A percentile compares a stretch with the other conserved stretches of the same genome.
Conservation (phyloP, 495 filamentous ascomycete genomes). For the Astrocystis sublimbata region DNA sequence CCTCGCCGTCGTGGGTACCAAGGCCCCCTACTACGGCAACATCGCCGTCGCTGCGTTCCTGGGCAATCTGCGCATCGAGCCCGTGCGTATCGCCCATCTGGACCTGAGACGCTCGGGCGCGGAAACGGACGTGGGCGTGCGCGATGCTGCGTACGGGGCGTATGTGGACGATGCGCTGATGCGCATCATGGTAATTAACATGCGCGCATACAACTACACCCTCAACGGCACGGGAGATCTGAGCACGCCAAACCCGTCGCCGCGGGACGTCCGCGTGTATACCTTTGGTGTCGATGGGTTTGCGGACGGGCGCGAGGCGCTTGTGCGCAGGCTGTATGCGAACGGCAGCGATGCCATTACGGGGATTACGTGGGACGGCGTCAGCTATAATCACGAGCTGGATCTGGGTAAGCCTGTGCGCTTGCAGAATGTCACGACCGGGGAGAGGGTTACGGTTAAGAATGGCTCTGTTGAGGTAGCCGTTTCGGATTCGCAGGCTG, state of each 20-base stretch:
- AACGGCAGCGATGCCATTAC: constrained; percentile 66
- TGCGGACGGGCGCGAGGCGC: constrained; percentile 13
- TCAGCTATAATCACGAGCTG: constrained; percentile 64
- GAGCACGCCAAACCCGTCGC: constrained; percentile 22
- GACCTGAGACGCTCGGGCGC: constrained; percentile 26
- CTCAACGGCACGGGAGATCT: constrained; percentile 40
- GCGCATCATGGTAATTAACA: constrained; percentile 59
- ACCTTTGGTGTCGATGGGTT: constrained; percentile 36
- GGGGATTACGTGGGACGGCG: constrained; percentile 63
- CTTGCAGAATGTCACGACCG: constrained; percentile 58
- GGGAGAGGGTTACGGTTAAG: constrained; percentile 49
- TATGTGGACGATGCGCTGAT: constrained; percentile 48
- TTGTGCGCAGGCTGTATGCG: constrained; percentile 54
- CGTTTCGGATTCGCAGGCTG: constrained; percentile 55
- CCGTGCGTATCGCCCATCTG: constrained; percentile 44
- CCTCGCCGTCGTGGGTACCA: constrained; percentile 58
- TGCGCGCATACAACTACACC: constrained; percentile 62
- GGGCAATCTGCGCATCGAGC: constrained; percentile 35
- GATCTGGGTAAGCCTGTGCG: constrained; percentile 55
- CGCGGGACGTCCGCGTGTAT: constrained; percentile 44
- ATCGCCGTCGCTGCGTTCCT: constrained; percentile 61
- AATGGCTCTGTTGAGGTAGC: constrained; percentile 47
- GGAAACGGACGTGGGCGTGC: constrained; percentile 31
- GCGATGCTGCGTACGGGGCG: constrained; percentile 60
- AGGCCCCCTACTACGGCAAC: constrained; percentile 67